Evolutionary conservation across 306 rosid species (phyloP), one percentile per base, ranked within the genome.

Genomic region (Dalbergia cultrata): DNA sequence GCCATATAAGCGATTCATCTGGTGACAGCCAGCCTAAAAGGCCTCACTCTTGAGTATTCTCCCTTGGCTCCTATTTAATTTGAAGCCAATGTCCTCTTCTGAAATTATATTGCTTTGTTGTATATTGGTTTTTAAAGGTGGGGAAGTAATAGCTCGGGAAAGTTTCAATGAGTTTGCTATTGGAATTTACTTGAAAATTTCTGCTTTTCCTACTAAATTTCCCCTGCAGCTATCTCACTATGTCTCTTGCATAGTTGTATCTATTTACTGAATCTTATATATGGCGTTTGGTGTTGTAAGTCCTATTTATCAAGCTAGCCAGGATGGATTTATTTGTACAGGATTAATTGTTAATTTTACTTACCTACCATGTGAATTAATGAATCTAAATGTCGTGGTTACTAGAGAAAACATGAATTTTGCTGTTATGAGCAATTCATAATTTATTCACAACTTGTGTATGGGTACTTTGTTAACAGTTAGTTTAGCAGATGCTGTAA

Each of bases 11-110:
- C 45, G 18, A 44, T 78, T 43, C 56, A 56, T 49, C 59, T n/a
- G 26, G 34, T 61, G 70, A n/a, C 61, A 9, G 35, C 26, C 68
- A 14, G 37, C 31, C 39, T 52, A 41, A 49, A 65, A 66, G 18
- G 14, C 9, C 44, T 66, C 18, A 12, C 4, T 17, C 53, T 33
- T 41, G 60, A 65, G 13, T 67, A 31, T 73, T 13, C 43, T 73
- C 45, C 17, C 50, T 37, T 34, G 9, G 7, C 37, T 49, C 56
- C 50, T 43, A 50, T 47, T 67, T 35, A 41, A 8, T 47, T 52
- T 22, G 14, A 74, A 81, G 16, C 17, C 75, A n/a, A 65, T 18
- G 17, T 41, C 16, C 67, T 61, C 41, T 75, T 61, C 43, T 76
- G 68, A 69, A 75, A 37, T 13, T 50, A 67, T 12, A 41, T 76